phyloP scores from a whole-genome alignment of 495 filamentous ascomycete species.

The Astrothelium macrocarpum region DNA sequence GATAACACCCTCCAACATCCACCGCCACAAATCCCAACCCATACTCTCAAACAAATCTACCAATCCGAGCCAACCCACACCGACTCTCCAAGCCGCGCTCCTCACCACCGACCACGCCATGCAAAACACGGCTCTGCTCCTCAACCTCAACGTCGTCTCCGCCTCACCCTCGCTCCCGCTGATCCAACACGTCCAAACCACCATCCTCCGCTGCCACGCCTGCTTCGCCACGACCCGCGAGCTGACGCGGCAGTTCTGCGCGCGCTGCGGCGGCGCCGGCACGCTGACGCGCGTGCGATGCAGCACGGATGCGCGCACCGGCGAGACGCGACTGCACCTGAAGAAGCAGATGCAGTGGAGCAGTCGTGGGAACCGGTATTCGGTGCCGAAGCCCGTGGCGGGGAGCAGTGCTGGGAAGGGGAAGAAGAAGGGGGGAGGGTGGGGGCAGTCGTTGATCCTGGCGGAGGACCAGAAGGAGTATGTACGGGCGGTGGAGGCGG shows the following conservation, averaged over 20 bases:
- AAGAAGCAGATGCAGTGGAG: slow-evolving; percentile 97
- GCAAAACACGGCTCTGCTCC: slow-evolving; percentile 88
- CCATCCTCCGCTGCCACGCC: slow-evolving; percentile 85
- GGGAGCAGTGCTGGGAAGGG: slow-evolving; percentile 65
- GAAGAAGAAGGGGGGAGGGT: slow-evolving; percentile 50
- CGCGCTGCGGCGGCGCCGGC: slow-evolving; percentile 67
- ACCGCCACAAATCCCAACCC: slow-evolving; percentile 62
- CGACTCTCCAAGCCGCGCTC: slow-evolving; percentile 68
- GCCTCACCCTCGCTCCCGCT: slow-evolving; percentile 51
- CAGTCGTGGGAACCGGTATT: slow-evolving; percentile 78
- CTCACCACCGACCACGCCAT: slow-evolving; percentile 94
- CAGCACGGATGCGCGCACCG: slow-evolving; percentile 59
- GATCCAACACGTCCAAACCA: slow-evolving; percentile 71
- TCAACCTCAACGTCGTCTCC: slow-evolving; percentile 87
- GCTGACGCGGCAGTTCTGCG: slow-evolving; percentile 87
- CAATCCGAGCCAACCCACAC: slow-evolving; percentile 39
- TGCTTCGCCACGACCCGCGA: slow-evolving; percentile 83
- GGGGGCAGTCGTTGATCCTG: slow-evolving; percentile 74
- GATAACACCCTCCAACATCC: slow-evolving; percentile 89
- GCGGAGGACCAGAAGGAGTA: slow-evolving; percentile 97
- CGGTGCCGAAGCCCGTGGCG: slow-evolving; percentile 80
- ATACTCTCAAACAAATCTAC: slow-evolving; percentile 36
- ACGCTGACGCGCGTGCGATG: slow-evolving; percentile 81
- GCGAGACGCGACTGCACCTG: slow-evolving; percentile 76
- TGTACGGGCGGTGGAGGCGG: slow-evolving; percentile 49